Base-by-base conservation (phyloP, 148 eudicot species). In the Vaccinium myrtillus region DNA sequence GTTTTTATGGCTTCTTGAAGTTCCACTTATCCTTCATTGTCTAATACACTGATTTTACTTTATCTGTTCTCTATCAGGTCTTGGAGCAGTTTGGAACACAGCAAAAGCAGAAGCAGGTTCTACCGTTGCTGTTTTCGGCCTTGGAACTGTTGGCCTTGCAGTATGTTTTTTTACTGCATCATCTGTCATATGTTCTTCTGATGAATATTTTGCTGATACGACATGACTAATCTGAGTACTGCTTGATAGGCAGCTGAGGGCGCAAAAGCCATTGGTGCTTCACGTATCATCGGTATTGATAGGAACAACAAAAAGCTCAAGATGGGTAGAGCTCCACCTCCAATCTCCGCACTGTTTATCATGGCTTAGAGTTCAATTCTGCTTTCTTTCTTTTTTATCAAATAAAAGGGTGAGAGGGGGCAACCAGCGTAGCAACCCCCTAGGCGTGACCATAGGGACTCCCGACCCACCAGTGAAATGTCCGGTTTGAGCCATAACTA, bases 31-130 rank as follows among this genome's bases (percentile, higher is more conserved):
- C 39, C 39, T 36, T 36, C 39, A 36, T 36, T 2, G 39, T 36
- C 39, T 36, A 36, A 36, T 36, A 36, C 39, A 36, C 39, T 36
- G 39, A 0, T 78, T 78, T 25, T 2, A 51, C 55, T 49, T 2
- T 27, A 43, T 48, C 2, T 70, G 70, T 76, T n/a, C 13, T 80
- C 78, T 81, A 56, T 49, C 61, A 94, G 98, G 99, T 84, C 99
- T 96, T 85, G 99, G 98, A 88, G 99, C 98, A 84, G 99, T 96
- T 77, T 94, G 99, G 99, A 97, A 97, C 92, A 94, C 99, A 83
- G 98, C 99, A 83, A 97, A 97, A 88, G 98, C 94, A 36, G 99
- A 97, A 89, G 87, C 95, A 77, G 98, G 98, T 83, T 95, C 99
- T 65, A 95, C 83, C 86, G 99, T 97, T 90, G 99, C 99, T 90